Evolutionary conservation across 1,139 yeast species (phyloP), one percentile per base, ranked within the genome.

Genomic region (Geotrichum bryndzae): DNA sequence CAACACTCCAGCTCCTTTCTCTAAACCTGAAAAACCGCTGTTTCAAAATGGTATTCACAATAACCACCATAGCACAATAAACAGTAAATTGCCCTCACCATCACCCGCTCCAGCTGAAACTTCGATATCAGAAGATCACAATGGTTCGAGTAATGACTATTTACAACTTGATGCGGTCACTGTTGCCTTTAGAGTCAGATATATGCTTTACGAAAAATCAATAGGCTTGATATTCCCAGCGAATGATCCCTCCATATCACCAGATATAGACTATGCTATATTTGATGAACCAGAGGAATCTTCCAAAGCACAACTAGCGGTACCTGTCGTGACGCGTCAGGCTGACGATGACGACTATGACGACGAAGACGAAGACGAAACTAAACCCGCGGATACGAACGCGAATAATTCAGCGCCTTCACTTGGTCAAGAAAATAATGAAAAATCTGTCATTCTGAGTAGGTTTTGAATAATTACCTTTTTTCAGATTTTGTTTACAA

Each of bases 181-280:
- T 35, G 66, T 77, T 53, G 77, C 80, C 48, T 72, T 77, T 58
- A 70, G 77, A 35, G 76, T 78, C 10, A 64, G 80, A 31, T 76
- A 75, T 61, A 77, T 77, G 80, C 70, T 78, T 11, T 77, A 71
- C 64, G 80, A 77, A 59, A 69, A 68, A 62, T 67, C 75, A 3
- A 67, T 76, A 10, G 72, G 72, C 10, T 63, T 72, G 53, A 51
- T 75, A 25, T 75, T 68, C 57, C 74, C 76, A 13, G 56, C 66
- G 7, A 57, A 61, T 0, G 68, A 66, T n/a, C 65, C 67, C 13
- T 64, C 61, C 23, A 65, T 64, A 51, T 53, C 65, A 23, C 64
- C 66, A 46, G 75, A 71, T 35, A 57, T 71, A 35, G 74, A 68
- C 56, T 69, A 69, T 48, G 63, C 68, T 8, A 62, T 70, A n/a